Evolutionary conservation across 768 basidiomycete genomes (phyloP).

Genomic region (Serendipita sp.): DNA sequence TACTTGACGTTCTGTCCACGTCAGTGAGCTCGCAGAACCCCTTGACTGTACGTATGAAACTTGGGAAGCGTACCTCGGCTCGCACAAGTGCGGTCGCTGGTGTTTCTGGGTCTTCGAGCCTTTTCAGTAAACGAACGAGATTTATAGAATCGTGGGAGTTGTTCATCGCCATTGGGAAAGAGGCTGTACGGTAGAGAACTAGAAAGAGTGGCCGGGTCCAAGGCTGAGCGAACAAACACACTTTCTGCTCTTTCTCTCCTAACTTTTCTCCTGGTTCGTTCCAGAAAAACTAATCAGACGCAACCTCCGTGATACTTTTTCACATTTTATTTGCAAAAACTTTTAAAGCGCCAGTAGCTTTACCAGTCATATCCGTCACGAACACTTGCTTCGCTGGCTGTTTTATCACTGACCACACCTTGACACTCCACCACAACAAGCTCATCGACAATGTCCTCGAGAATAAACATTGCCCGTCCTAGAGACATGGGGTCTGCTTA

Average conservation of each 20-base stretch:
- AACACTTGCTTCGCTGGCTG: neutral
- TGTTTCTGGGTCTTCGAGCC: constrained; percentile 1
- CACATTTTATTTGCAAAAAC: neutral
- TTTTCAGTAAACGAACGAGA: neutral
- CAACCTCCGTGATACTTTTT: neutral
- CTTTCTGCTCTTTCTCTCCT: neutral
- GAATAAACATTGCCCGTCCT: constrained; percentile 5
- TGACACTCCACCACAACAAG: neutral
- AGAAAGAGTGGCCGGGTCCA: neutral
- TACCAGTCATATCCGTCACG: neutral
- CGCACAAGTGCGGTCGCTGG: neutral
- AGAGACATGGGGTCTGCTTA: neutral
- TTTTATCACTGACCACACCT: neutral
- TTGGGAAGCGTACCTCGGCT: neutral
- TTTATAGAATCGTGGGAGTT: neutral
- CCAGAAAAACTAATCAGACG: too few species aligned
- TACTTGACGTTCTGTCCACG: neutral
- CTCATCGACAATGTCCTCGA: constrained; percentile 1
- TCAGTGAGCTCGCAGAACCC: neutral
- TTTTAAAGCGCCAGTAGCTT: constrained; percentile 1
- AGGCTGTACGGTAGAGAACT: neutral
- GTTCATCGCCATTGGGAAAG: neutral
- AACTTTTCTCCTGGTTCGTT: neutral
- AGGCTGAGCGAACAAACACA: neutral
- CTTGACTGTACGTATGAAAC: neutral